Evolutionary conservation across 768 basidiomycete species (phyloP).

Genomic region (Tricholoma bakamatsutake): DNA sequence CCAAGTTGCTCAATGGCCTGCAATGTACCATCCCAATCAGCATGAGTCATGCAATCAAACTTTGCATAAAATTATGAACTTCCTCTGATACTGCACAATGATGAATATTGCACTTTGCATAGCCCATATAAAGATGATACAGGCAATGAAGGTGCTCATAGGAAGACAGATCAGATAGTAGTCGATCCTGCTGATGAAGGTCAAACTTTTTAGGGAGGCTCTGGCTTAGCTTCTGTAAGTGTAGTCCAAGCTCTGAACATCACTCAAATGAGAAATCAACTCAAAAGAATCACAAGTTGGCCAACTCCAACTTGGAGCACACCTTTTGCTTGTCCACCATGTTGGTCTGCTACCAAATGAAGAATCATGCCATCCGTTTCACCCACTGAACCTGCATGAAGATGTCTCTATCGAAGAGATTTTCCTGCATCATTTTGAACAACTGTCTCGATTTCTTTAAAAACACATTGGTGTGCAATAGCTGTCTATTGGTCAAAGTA

Average conservation of each 20-base stretch:
- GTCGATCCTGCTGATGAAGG: constrained; percentile 16
- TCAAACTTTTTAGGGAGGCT: constrained; percentile 7
- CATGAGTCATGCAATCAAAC: no score
- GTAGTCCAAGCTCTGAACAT: constrained; percentile 15
- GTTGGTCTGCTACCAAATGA: constrained; percentile 16
- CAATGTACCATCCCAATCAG: no score
- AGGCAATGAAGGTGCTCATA: constrained; percentile 22
- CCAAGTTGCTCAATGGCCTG: no score
- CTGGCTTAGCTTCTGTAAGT: constrained; percentile 14
- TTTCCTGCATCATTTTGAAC: constrained; percentile 17
- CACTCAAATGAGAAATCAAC: not conserved
- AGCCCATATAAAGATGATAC: constrained; percentile 16
- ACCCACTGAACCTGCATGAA: constrained; percentile 9
- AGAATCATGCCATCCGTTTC: constrained; percentile 15
- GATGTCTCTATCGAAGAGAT: constrained; percentile 15
- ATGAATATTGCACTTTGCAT: constrained; percentile 3
- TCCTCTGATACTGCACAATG: no score
- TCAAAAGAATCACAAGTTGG: not conserved
- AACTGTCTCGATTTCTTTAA: constrained; percentile 11
- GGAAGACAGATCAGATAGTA: constrained; percentile 5
- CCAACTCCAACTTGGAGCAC: not conserved
- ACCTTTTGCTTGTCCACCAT: constrained; percentile 19
- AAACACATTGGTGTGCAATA: constrained; percentile 10
- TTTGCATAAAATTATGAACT: no score
- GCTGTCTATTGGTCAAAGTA: constrained; percentile 13